Evolutionary conservation across 1,284 basidiomycete species (phyloP).

Genomic region (Cryptococcus sp.): DNA sequence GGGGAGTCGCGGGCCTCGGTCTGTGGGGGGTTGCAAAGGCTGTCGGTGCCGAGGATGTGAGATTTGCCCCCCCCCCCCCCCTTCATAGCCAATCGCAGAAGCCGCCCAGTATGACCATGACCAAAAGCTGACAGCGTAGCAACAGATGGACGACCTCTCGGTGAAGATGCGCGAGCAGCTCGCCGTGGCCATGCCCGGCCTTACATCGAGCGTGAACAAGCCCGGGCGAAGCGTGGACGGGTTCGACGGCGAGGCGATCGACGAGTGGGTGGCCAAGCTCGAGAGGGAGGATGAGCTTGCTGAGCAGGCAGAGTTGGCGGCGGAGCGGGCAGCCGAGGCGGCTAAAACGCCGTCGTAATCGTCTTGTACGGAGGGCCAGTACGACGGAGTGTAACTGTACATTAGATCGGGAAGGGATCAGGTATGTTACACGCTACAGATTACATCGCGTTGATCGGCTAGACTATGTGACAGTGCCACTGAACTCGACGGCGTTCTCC

Average conservation of each 20-base stretch:
- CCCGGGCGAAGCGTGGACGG: slow-evolving; percentile 16
- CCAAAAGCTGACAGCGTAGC: background rate
- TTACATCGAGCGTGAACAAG: slow-evolving; percentile 13
- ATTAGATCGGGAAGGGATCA: no score
- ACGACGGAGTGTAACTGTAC: no score
- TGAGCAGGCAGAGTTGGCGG: no score
- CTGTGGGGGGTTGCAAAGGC: slow-evolving; percentile 31
- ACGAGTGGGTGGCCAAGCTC: slow-evolving; percentile 14
- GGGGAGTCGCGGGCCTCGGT: slow-evolving; percentile 34
- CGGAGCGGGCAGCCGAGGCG: no score
- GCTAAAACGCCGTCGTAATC: no score
- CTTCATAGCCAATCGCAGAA: no score
- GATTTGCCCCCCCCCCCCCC: slow-evolving; percentile 9
- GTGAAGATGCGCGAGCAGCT: slow-evolving; percentile 31
- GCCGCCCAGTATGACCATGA: no score
- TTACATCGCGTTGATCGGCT: no score
- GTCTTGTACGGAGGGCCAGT: no score
- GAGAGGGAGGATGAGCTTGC: slow-evolving; percentile 13
- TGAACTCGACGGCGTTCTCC: no score
- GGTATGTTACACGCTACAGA: no score
- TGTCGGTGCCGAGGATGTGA: slow-evolving; percentile 39
- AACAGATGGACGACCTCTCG: slow-evolving; percentile 37
- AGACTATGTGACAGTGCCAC: no score
- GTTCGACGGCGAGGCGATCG: slow-evolving; percentile 14
- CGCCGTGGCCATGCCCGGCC: slow-evolving; percentile 24